phyloP scores from a whole-genome alignment of 192 early-diverging fungal species.

The Polychytrium aggregatum region DNA sequence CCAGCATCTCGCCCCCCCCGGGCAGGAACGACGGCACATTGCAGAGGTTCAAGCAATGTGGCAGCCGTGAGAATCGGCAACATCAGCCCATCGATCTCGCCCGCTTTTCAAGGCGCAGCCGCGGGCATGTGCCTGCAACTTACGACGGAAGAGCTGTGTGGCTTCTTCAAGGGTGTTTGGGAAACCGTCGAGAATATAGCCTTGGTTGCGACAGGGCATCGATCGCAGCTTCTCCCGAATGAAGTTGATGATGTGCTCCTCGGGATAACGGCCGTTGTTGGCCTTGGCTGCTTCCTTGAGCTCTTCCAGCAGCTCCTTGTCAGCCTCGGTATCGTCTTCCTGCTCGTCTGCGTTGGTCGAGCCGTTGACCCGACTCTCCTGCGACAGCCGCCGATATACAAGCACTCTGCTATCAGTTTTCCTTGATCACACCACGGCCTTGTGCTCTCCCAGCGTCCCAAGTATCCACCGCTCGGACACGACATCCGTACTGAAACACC shows the following conservation, averaged over 20 bases:
- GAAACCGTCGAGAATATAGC: constrained; percentile 47
- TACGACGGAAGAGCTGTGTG: constrained; percentile 33
- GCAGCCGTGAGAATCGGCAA: no score
- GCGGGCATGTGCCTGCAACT: no score
- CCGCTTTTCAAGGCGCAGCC: no score
- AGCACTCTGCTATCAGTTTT: no score
- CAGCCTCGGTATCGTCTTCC: constrained; percentile 41
- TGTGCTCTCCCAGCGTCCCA: no score
- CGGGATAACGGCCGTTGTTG: constrained; percentile 36
- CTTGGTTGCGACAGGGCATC: constrained; percentile 55
- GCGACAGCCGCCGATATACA: neutral
- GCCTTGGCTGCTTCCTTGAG: constrained; percentile 28
- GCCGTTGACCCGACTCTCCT: constrained; percentile 24
- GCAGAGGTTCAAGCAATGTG: no score
- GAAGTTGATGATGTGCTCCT: constrained; percentile 34
- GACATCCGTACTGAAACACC: no score
- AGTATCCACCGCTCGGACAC: no score
- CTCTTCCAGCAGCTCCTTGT: constrained; percentile 41
- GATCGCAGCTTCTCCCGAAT: constrained; percentile 39
- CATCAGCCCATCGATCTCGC: no score
- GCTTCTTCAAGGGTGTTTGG: constrained; percentile 38
- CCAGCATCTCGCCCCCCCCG: neutral
- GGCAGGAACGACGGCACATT: no score
- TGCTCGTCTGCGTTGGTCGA: constrained; percentile 15
- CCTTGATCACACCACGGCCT: no score